These are phyloP conservation scores for Gentiana dahurica DNA, from an alignment of 257 asterid genomes.

Conservation along the genomic window DNA sequence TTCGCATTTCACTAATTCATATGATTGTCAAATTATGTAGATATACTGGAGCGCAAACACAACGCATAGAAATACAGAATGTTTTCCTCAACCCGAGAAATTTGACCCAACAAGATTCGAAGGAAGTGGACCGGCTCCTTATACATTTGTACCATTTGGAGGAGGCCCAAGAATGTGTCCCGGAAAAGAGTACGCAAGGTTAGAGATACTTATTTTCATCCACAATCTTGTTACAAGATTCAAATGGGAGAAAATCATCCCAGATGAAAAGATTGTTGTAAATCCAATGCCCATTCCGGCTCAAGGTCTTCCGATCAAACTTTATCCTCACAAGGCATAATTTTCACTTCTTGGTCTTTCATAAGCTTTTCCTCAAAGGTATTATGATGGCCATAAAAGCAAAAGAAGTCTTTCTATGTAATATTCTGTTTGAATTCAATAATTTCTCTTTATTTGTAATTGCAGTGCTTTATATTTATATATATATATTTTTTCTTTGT, in stretches of 20 bases:
- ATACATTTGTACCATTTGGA: constrained; percentile 47
- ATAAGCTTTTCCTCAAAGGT: too few species aligned
- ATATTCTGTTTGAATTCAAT: too few species aligned
- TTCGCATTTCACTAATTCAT: too few species aligned
- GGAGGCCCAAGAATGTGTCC: constrained; percentile 57
- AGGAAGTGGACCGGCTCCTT: constrained; percentile 45
- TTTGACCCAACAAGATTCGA: constrained; percentile 47
- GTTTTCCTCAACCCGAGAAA: constrained; percentile 25
- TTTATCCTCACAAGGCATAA: constrained; percentile 29
- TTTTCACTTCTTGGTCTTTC: background rate
- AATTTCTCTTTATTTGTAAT: too few species aligned
- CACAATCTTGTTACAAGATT: constrained; percentile 42
- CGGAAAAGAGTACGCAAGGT: constrained; percentile 37
- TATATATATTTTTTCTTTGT: too few species aligned
- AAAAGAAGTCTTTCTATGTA: too few species aligned
- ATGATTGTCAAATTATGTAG: constrained; percentile 9
- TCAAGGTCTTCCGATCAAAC: constrained; percentile 34
- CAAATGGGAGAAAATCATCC: constrained; percentile 27
- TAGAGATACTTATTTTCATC: constrained; percentile 46
- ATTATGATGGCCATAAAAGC: too few species aligned
- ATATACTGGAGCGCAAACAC: constrained; percentile 38
- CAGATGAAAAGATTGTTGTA: constrained; percentile 38
- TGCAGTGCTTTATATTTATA: too few species aligned
- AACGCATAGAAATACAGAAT: constrained; percentile 32
- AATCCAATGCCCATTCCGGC: constrained; percentile 38